Conservation (phyloP, 805 yeast species). For the Groenewaldozyma salmanticensis region DNA sequence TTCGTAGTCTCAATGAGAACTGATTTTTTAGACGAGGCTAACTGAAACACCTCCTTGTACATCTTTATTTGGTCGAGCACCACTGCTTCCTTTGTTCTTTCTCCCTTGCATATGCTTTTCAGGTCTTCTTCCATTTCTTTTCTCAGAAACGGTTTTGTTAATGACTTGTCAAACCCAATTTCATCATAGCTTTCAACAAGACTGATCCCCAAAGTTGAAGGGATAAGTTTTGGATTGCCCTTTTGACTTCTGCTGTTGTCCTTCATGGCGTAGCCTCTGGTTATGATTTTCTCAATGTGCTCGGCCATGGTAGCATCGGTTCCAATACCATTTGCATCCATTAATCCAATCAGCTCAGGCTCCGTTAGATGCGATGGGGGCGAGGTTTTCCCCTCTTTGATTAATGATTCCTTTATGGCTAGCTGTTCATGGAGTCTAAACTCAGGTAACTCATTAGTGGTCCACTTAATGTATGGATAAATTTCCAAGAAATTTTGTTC, state of each 20-base stretch:
- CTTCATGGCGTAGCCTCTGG: slow-evolving; percentile 45
- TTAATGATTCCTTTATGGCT: slow-evolving; percentile 43
- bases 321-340: slow-evolving; percentile 97
- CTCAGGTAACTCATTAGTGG: slow-evolving; percentile 48
- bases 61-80: slow-evolving; percentile 42
- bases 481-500: slow-evolving; percentile 74
- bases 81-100: slow-evolving; percentile 42
- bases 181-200: slow-evolving; percentile 80
- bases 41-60: slow-evolving; percentile 52
- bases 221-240: slow-evolving; percentile 37
- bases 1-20: slow-evolving; percentile 30
- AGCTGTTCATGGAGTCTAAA: slow-evolving; percentile 50
- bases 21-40: slow-evolving; percentile 35
- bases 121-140: slow-evolving; percentile 63
- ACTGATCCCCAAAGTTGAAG: slow-evolving; percentile 77
- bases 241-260: slow-evolving; percentile 3
- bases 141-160: slow-evolving; percentile 84
- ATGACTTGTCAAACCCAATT: slow-evolving; percentile 62
- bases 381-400: slow-evolving; percentile 66
- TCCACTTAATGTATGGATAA: slow-evolving; percentile 75
- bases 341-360: slow-evolving; percentile 78
- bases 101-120: slow-evolving; percentile 60
- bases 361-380: slow-evolving; percentile 86
- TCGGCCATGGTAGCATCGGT: slow-evolving; percentile 99
- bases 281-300: slow-evolving; percentile 73